Conservation (phyloP, 306 rosid genomes). For the barrel medic (Medicago truncatula) region DNA sequence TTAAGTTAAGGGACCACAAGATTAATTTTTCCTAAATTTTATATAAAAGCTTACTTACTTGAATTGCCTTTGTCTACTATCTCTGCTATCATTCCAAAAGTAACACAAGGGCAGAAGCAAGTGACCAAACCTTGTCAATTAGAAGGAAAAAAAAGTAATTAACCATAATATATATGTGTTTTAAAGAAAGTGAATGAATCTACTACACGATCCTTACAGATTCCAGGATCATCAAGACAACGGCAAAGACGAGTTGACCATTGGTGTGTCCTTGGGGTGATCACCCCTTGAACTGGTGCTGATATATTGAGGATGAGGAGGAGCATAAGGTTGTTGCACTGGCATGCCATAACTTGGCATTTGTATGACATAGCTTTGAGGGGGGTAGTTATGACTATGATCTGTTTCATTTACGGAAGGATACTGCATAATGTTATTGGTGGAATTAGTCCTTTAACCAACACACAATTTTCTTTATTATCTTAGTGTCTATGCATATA, state of each 20-base stretch:
- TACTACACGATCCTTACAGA: constrained; percentile 47
- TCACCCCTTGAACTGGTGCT: neutral
- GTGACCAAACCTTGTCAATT: constrained; percentile 61
- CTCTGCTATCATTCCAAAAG: constrained; percentile 74
- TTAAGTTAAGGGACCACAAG: too few relatives aligned
- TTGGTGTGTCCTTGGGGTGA: neutral
- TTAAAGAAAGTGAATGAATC: neutral
- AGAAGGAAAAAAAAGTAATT: neutral
- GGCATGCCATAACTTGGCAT: constrained; percentile 43
- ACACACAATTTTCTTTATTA: too few relatives aligned
- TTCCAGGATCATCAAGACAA: constrained; percentile 69
- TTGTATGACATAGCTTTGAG: constrained; percentile 37
- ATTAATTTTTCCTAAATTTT: too few relatives aligned
- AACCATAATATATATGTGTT: neutral
- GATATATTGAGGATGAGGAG: constrained; percentile 40
- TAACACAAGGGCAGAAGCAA: constrained; percentile 70
- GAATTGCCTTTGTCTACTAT: constrained; percentile 57
- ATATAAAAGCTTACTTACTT: constrained; percentile 46
- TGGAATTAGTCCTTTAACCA: neutral
- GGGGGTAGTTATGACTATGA: constrained; percentile 26
- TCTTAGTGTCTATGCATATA: constrained; percentile 1
- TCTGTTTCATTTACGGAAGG: constrained; percentile 46
- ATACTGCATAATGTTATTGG: constrained; percentile 46
- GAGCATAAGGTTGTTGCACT: constrained; percentile 36
- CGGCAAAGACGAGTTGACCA: constrained; percentile 79